Evolutionary conservation across 139 green algal genomes (phyloP), one percentile per base, ranked within the genome.

Genomic region (Marvania coccoides): DNA sequence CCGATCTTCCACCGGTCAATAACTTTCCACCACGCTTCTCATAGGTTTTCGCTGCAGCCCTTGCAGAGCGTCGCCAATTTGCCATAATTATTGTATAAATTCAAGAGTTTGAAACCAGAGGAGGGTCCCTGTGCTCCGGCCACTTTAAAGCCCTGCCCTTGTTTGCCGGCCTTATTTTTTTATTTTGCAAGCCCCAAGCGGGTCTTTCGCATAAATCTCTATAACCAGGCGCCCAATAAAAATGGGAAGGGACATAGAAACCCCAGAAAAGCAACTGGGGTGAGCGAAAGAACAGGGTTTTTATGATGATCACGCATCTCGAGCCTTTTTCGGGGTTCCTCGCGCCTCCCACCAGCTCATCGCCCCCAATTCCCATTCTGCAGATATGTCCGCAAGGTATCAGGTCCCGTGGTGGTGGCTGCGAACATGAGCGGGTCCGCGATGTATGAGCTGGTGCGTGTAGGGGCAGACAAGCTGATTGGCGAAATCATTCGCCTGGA

Each of bases 401-500:
- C 94, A 4, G 94, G 94, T 3, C 94, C 94, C 54, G 94, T 98
- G 58, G 94, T 99, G 10, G 81, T 99, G 47, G 94, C 94, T 26
- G 82, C 91, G 45, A 83, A 87, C 61, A 99, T 99, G 92, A 73
- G 72, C 55, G 93, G 93, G 12, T 80, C 88, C 24, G 93, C 93
- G 15, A 98, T 98, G 94, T 99, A 99, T 77, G 94, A 99, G 85
- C 86, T 99, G 26, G 91, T 99, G 19, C 87, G 94, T 30, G 94
- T 99, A 30, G 94, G 94, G 13, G 47, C 78, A 6, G 88, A 97
- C 63, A 83, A 90, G 29, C 85, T 99, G 45, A 99, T 99, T 66
- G 94, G 94, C 29, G 94, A 99, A 73, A 98, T 99, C 75, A 99
- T 99, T 80, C 87, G 94, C 29, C 78, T 99, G 36, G 94, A 99